phyloP scores from a whole-genome alignment of 257 asterid genomes.

The Leptodermis oblonga region DNA sequence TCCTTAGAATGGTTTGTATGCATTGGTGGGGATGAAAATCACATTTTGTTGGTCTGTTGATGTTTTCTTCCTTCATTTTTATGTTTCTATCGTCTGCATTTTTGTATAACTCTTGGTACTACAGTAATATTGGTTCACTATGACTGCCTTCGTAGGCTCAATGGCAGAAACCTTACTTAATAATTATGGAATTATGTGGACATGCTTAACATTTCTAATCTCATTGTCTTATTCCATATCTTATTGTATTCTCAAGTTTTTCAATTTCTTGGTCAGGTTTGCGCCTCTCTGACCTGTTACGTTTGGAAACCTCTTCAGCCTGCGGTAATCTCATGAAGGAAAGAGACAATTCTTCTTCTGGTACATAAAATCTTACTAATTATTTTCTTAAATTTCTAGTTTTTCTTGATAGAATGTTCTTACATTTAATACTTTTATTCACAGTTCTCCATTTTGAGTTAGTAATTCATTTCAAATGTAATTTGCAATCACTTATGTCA shows the following conservation, averaged over 20 bases:
- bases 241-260: not conserved
- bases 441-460: not conserved
- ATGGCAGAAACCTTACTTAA: not conserved
- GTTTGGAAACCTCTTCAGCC: slow-evolving; percentile 44
- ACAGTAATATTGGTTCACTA: not conserved
- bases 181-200: not conserved
- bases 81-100: not conserved
- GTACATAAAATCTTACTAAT: slow-evolving; percentile 18
- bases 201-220: not conserved
- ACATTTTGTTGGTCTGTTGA: not conserved
- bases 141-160: not conserved
- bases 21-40: not conserved
- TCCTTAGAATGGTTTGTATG: no score
- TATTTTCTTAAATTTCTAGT: not conserved
- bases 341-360: slow-evolving; percentile 22
- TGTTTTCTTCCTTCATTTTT: not conserved
- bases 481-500: not conserved
- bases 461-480: not conserved
- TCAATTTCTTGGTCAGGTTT: slow-evolving; percentile 36
- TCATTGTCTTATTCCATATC: not conserved
- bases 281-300: slow-evolving; percentile 55
- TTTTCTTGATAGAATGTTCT: not conserved
- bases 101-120: not conserved
- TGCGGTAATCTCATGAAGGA: slow-evolving; percentile 30
- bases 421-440: not conserved